A percentile compares a stretch with the other conserved stretches of the same genome.
phyloP scores from a whole-genome alignment of 2,329 filamentous ascomycete genomes.

The Pseudopyricularia cyperi region DNA sequence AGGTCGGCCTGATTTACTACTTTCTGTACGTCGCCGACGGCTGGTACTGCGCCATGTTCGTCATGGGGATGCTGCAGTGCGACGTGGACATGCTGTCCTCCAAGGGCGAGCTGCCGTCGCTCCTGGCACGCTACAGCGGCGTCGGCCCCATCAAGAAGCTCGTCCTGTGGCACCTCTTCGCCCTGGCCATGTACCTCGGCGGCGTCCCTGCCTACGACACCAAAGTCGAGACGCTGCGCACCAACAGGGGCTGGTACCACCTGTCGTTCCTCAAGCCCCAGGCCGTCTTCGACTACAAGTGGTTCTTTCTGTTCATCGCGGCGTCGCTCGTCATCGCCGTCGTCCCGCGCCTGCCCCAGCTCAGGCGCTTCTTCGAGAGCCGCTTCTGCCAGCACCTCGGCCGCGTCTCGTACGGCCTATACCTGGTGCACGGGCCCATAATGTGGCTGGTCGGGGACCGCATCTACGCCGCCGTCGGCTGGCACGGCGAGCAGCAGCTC shows the following conservation, averaged over 20 bases:
- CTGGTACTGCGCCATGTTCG: slow-evolving; percentile 47
- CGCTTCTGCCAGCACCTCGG: slow-evolving; percentile 49
- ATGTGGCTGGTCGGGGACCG: slow-evolving; percentile 48
- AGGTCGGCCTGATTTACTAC: slow-evolving; percentile 43
- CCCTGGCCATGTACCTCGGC: slow-evolving; percentile 40
- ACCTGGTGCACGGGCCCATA: slow-evolving; percentile 51
- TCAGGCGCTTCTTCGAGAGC: slow-evolving; percentile 45
- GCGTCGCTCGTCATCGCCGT: slow-evolving; percentile 41
- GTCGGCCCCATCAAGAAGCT: slow-evolving; percentile 28
- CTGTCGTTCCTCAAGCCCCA: slow-evolving; percentile 50
- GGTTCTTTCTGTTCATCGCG: slow-evolving; percentile 54
- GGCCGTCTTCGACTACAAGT: slow-evolving; percentile 52
- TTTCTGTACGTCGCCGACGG: slow-evolving; percentile 58
- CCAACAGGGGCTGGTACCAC: slow-evolving; percentile 47
- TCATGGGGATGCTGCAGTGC: slow-evolving; percentile 46
- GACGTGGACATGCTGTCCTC: slow-evolving; percentile 44
- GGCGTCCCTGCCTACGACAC: slow-evolving; percentile 42
- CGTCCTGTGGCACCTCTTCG: slow-evolving; percentile 40
- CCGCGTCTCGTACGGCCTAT: slow-evolving; percentile 47
- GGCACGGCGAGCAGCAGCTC: slow-evolving; percentile 21
- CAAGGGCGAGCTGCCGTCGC: slow-evolving; percentile 30
- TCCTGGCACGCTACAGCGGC: slow-evolving; percentile 27
- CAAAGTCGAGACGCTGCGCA: slow-evolving; percentile 33
- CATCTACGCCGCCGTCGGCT: slow-evolving; percentile 49
- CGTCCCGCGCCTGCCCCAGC: slow-evolving; percentile 41